phyloP scores from a whole-genome alignment of 768 basidiomycete species.

The Tephrocybe sp. region DNA sequence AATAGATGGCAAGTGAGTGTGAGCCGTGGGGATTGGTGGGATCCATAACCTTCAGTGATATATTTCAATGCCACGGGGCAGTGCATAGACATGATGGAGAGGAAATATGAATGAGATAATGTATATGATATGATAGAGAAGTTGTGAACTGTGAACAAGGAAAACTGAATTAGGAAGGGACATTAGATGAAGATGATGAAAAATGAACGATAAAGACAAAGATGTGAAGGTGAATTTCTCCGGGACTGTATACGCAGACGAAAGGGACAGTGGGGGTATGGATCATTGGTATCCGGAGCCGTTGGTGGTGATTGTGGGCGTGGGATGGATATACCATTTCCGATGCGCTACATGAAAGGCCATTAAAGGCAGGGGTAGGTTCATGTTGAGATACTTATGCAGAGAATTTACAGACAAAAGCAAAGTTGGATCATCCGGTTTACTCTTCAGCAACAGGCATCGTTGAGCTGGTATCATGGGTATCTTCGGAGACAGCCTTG shows the following conservation, averaged over 20 bases:
- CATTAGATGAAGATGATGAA: neutral
- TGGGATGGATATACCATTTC: constrained; percentile 3
- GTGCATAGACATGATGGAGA: neutral
- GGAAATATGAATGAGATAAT: neutral
- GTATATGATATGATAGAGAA: constrained; percentile 1
- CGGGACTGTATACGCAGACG: neutral
- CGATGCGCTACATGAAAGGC: neutral
- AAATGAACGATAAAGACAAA: neutral
- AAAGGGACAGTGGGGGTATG: constrained; percentile 1
- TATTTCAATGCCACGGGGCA: neutral
- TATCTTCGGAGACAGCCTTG: neutral
- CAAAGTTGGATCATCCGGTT: neutral
- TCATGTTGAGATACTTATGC: too few species aligned
- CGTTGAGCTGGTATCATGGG: neutral
- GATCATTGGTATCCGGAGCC: constrained; percentile 8
- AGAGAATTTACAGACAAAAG: constrained; percentile 5
- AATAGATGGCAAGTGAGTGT: constrained; percentile 11
- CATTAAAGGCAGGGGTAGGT: neutral
- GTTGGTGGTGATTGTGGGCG: neutral
- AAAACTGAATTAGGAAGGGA: too few species aligned
- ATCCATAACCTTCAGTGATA: neutral
- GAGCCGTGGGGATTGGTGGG: neutral
- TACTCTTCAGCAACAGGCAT: neutral
- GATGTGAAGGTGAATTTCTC: neutral
- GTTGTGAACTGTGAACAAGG: constrained; percentile 2